Evolutionary conservation across 306 rosid species (phyloP).

Genomic region (Malus sieversii): DNA sequence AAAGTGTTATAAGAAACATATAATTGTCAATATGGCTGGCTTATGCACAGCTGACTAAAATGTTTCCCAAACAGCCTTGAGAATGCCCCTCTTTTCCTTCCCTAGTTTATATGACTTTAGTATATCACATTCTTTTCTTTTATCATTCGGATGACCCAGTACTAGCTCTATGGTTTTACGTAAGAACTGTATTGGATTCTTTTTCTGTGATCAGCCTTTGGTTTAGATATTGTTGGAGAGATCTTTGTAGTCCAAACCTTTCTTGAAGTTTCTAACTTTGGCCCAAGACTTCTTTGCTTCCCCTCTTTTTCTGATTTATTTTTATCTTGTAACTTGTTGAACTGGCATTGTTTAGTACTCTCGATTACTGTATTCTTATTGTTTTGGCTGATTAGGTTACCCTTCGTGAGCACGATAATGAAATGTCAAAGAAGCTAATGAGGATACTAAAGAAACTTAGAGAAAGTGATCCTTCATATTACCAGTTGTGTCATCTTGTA

Average conservation of each 20-base stretch:
- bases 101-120: neutral
- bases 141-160: neutral
- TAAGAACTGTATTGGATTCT: neutral
- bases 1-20: neutral
- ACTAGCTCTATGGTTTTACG: neutral
- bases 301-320: neutral
- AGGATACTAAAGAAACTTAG: slow-evolving; percentile 57
- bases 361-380: slow-evolving; percentile 10
- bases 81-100: neutral
- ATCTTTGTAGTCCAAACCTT: neutral
- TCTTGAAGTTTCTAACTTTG: neutral
- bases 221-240: neutral
- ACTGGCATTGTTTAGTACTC: neutral
- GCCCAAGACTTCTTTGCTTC: neutral
- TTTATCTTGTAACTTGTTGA: neutral
- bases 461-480: slow-evolving; percentile 52
- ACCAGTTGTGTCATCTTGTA: slow-evolving; percentile 70
- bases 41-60: neutral
- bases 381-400: slow-evolving; percentile 45
- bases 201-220: neutral
- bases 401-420: slow-evolving; percentile 52
- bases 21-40: neutral
- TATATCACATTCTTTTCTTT: neutral
- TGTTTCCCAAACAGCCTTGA: neutral
- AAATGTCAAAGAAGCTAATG: slow-evolving; percentile 75